Evolutionary conservation across 345 rosid genomes (phyloP).

Genomic region (Pistacia integerrima): DNA sequence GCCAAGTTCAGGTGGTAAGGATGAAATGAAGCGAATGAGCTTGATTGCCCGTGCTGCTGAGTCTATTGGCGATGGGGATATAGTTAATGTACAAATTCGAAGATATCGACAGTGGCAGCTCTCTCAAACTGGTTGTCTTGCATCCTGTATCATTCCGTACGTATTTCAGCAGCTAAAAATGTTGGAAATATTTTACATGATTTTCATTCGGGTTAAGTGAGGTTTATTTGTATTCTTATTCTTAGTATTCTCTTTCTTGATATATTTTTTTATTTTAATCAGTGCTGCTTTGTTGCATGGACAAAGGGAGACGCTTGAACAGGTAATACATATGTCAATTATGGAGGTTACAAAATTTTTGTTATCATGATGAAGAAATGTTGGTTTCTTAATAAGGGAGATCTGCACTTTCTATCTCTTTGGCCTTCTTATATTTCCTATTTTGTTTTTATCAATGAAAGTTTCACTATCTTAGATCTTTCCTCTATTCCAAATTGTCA

Average conservation of each 20-base stretch:
- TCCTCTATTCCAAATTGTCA: background rate
- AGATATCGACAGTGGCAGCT: constrained; percentile 98
- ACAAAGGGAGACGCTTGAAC: constrained; percentile 78
- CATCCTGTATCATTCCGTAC: constrained; percentile 92
- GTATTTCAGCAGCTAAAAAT: constrained; percentile 32
- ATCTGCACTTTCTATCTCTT: background rate
- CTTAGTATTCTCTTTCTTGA: too few relatives aligned
- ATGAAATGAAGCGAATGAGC: constrained; percentile 78
- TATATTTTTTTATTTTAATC: constrained; percentile 28
- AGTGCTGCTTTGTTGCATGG: constrained; percentile 93
- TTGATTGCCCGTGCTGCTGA: constrained; percentile 90
- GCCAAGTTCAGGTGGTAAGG: constrained; percentile 69
- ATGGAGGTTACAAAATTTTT: background rate
- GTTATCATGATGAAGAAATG: background rate
- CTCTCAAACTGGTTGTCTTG: constrained; percentile 68
- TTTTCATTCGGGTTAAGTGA: constrained; percentile 13
- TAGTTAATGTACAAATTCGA: constrained; percentile 89
- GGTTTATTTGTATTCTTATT: constrained; percentile 7
- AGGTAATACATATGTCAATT: constrained; percentile 46
- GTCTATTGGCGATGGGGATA: constrained; percentile 89
- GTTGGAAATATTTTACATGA: background rate
- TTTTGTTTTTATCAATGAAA: background rate
- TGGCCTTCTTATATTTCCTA: background rate
- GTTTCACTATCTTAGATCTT: background rate
- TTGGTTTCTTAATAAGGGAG: background rate